These are phyloP conservation scores for Coelastrella sp. DNA, from an alignment of 139 green algal species.

Conservation along the genomic window DNA sequence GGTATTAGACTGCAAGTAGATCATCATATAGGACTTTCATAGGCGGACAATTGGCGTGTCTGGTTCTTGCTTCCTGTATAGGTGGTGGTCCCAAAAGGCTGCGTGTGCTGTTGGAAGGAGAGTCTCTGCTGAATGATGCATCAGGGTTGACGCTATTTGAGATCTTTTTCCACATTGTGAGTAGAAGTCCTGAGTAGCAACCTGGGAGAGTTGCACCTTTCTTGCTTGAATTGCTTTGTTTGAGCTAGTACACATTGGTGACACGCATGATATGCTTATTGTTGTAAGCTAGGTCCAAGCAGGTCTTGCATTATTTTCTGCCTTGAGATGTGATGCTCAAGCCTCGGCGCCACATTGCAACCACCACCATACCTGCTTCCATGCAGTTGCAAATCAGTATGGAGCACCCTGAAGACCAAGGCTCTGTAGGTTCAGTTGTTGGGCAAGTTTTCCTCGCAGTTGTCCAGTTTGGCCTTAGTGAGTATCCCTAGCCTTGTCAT, in stretches of 20 bases:
- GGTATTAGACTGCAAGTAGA: too few relatives aligned
- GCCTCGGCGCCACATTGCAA: not conserved
- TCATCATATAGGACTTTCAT: too few relatives aligned
- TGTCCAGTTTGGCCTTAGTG: constrained; percentile 40
- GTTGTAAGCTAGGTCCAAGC: too few relatives aligned
- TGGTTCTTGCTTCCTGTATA: constrained; percentile 35
- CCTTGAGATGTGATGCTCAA: too few relatives aligned
- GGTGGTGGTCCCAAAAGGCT: constrained; percentile 81
- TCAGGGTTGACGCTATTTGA: constrained; percentile 83
- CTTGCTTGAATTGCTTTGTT: not conserved
- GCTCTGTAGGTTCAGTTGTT: not conserved
- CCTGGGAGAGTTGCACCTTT: too few relatives aligned
- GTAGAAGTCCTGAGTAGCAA: too few relatives aligned
- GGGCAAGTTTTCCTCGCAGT: constrained; percentile 49
- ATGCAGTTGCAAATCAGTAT: constrained; percentile 2
- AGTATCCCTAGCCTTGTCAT: not conserved
- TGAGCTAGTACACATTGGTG: too few relatives aligned
- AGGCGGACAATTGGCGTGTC: too few relatives aligned
- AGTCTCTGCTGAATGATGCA: constrained; percentile 90
- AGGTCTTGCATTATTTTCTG: too few relatives aligned
- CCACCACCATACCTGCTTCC: not conserved
- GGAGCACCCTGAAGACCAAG: constrained; percentile 8
- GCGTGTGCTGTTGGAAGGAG: constrained; percentile 84
- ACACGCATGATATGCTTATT: too few relatives aligned
- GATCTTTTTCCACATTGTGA: constrained; percentile 56